Percentiles rank a stretch among this genome's conserved stretches.
phyloP scores from a whole-genome alignment of 805 yeast species.

The Metschnikowia baotianmanensis region DNA sequence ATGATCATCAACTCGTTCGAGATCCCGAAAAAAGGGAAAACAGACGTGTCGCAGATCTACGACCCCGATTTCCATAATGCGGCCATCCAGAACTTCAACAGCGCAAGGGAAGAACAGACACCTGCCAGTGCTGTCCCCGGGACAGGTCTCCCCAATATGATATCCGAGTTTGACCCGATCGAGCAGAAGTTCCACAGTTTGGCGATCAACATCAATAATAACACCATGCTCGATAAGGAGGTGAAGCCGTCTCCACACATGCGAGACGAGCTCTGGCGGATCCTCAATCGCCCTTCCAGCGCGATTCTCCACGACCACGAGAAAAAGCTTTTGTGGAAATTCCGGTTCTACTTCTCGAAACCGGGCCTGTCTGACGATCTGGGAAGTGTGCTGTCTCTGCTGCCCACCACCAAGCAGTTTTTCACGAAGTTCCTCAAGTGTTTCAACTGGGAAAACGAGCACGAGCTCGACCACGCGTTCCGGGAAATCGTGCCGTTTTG shows the following conservation, averaged over 20 bases:
- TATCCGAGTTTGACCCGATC: constrained; percentile 58
- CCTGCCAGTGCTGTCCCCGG: constrained; percentile 2
- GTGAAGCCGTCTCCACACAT: constrained; percentile 83
- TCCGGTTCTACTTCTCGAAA: constrained; percentile 64
- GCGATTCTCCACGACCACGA: constrained; percentile 78
- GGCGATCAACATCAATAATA: constrained; percentile 74
- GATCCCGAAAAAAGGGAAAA: constrained; percentile 23
- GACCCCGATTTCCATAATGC: constrained; percentile 41
- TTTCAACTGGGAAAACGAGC: constrained; percentile 82
- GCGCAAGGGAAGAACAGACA: constrained; percentile 6
- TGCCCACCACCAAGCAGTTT: constrained; percentile 47
- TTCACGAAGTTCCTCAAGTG: constrained; percentile 82
- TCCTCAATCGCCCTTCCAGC: constrained; percentile 78
- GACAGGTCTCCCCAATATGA: neutral
- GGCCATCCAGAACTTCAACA: constrained; percentile 13
- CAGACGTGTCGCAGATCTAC: constrained; percentile 34
- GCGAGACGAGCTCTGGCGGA: constrained; percentile 67
- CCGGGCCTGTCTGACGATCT: constrained; percentile 37
- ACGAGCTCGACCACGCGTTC: constrained; percentile 76
- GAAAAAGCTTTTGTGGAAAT: constrained; percentile 86
- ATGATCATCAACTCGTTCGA: constrained; percentile 35
- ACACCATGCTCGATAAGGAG: constrained; percentile 75
- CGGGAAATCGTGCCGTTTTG: constrained; percentile 63
- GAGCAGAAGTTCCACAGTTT: constrained; percentile 83
- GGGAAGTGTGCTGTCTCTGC: constrained; percentile 31